These are phyloP conservation scores for Albizia julibrissin DNA, from an alignment of 306 rosid species.

Conservation along the genomic window DNA sequence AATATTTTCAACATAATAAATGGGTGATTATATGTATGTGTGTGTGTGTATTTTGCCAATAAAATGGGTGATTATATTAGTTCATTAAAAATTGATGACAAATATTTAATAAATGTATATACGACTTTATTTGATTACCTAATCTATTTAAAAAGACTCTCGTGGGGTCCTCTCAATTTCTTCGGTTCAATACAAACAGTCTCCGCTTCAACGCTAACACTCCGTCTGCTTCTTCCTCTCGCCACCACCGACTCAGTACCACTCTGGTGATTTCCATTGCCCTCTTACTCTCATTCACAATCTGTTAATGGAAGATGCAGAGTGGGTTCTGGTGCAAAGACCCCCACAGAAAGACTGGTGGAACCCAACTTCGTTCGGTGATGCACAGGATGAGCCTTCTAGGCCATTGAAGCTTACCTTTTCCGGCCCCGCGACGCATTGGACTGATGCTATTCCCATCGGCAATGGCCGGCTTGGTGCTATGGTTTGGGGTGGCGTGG, in stretches of 20 bases:
- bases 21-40: too few relatives aligned
- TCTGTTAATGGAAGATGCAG: conserved; percentile 49
- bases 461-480: conserved; percentile 97
- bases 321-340: conserved; percentile 47
- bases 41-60: too few relatives aligned
- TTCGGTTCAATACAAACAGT: neutral
- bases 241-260: conserved; percentile 24
- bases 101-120: too few relatives aligned
- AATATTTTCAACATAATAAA: too few relatives aligned
- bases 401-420: conserved; percentile 72
- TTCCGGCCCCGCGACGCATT: conserved; percentile 61
- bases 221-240: neutral
- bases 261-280: neutral
- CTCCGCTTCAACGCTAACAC: neutral
- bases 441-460: conserved; percentile 90
- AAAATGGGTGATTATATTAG: too few relatives aligned
- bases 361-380: conserved; percentile 46
- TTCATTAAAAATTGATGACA: too few relatives aligned
- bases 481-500: conserved; percentile 90
- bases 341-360: conserved; percentile 58
- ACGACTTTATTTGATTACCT: neutral
- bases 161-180: neutral
- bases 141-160: neutral
- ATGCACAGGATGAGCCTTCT: conserved; percentile 32
- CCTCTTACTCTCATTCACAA: neutral